Evolutionary conservation across 306 rosid species (phyloP), one percentile per base, ranked within the genome.

Genomic region (Rosa lucieae): DNA sequence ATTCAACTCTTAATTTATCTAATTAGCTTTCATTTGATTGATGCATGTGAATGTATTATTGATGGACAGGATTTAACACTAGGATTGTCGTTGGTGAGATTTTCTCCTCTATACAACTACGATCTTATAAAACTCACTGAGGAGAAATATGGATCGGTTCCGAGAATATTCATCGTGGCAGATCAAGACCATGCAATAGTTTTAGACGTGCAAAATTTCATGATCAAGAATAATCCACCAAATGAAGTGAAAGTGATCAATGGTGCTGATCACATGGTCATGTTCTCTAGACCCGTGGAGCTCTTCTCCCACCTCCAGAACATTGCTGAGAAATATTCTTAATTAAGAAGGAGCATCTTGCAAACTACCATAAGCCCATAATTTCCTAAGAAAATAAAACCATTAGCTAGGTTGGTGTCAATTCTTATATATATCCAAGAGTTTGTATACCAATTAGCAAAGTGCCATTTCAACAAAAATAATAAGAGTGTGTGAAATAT

Each of bases 221-320:
- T 81, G 84, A 81, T 81, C 62, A 68, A 75, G 12, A 48, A 29
- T 13, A 85, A 83, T 68, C 86, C 87, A 1, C 43, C 82, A 0
- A 39, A 42, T 3, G 82, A 86, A 10, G 83, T 87, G 23, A 81
- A 79, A 42, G 77, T 81, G 39, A 72, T 89, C 40, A 18, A 35
- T 23, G 85, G 11, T 14, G 82, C 84, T 46, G 89, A 87, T 83
- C 87, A 85, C 61, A 83, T 85, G 92, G 39, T 81, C 42, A 85
- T 89, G 90, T 58, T 89, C 49, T 89, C 86, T 4, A 81, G 82
- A 62, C 88, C 92, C 0, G 23, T 39, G 20, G 75, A 74, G 35
- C 76, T 87, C 40, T 81, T 47, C 79, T 78, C 58, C 5, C 29
- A 14, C 32, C 86, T 87, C 67, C 80, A 75, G n/a, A 72, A 77